These are phyloP conservation scores for Avena insularis DNA, from an alignment of 176 grass and related monocot species.

Conservation along the genomic window DNA sequence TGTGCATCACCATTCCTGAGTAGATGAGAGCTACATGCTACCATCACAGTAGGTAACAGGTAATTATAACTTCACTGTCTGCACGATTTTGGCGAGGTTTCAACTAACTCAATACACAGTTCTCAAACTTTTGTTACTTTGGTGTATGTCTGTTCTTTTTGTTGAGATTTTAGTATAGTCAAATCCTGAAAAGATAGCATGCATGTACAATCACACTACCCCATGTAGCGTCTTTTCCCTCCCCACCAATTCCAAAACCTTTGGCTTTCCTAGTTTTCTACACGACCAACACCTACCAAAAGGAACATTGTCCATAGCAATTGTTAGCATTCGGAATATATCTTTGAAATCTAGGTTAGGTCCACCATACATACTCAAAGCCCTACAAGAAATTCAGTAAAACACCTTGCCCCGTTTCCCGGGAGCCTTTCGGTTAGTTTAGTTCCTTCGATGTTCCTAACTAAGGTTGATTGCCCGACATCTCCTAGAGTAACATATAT, in stretches of 20 bases:
- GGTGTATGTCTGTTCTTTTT: background rate
- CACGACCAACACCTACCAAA: constrained; percentile 36
- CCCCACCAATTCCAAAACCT: constrained; percentile 17
- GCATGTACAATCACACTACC: background rate
- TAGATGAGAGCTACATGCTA: background rate
- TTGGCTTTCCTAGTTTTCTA: constrained; percentile 50
- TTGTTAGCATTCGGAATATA: background rate
- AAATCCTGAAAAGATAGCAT: constrained; percentile 6
- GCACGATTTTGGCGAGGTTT: background rate
- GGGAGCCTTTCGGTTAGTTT: background rate
- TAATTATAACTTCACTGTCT: background rate
- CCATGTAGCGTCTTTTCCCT: background rate
- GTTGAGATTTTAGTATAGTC: constrained; percentile 5
- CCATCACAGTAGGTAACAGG: background rate
- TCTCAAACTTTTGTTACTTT: background rate
- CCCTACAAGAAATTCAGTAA: background rate
- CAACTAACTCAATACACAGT: background rate
- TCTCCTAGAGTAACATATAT: background rate
- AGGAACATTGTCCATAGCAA: constrained; percentile 12
- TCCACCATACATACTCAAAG: background rate
- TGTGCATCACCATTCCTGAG: constrained; percentile 7
- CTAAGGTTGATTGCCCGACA: background rate
- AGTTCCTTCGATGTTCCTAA: background rate
- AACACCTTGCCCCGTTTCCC: background rate
- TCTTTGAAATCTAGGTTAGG: constrained; percentile 2